Percentiles rank a stretch among this genome's conserved stretches.
Evolutionary conservation across 2,329 filamentous ascomycete species (phyloP).

Genomic region (Phialophora tarda): DNA sequence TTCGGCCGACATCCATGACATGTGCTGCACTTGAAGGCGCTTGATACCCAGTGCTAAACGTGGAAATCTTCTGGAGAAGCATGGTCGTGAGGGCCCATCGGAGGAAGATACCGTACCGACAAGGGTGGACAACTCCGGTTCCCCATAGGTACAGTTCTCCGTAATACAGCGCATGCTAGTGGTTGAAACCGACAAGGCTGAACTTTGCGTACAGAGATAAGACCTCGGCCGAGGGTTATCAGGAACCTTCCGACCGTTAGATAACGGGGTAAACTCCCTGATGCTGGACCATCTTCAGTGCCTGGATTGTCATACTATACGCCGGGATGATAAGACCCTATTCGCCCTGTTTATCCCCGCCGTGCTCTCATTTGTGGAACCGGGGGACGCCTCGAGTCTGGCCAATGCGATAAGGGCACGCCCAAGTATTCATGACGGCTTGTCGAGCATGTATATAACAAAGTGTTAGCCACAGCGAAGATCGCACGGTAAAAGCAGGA

Average conservation of each 20-base stretch:
- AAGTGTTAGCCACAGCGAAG: background rate
- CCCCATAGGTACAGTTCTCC: no score
- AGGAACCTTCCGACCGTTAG: background rate
- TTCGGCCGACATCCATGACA: no score
- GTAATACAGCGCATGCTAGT: no score
- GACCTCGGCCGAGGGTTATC: background rate
- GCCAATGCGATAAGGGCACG: constrained; percentile 14
- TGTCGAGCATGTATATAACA: constrained; percentile 9
- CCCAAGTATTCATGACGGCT: background rate
- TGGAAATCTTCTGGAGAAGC: no score
- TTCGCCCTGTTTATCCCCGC: background rate
- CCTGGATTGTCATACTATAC: background rate
- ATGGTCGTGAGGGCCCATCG: no score
- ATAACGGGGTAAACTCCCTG: no score
- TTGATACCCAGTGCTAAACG: no score
- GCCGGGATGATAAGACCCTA: constrained; percentile 13
- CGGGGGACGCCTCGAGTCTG: background rate
- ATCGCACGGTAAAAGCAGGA: background rate
- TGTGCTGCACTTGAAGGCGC: no score
- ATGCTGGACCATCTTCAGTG: no score
- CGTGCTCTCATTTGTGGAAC: background rate
- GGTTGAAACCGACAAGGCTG: no score
- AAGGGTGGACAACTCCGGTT: no score
- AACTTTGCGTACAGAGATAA: background rate
- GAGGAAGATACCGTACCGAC: no score